These are phyloP conservation scores for Penicillium samsonianum DNA, from an alignment of 495 filamentous ascomycete species.

Conservation along the genomic window DNA sequence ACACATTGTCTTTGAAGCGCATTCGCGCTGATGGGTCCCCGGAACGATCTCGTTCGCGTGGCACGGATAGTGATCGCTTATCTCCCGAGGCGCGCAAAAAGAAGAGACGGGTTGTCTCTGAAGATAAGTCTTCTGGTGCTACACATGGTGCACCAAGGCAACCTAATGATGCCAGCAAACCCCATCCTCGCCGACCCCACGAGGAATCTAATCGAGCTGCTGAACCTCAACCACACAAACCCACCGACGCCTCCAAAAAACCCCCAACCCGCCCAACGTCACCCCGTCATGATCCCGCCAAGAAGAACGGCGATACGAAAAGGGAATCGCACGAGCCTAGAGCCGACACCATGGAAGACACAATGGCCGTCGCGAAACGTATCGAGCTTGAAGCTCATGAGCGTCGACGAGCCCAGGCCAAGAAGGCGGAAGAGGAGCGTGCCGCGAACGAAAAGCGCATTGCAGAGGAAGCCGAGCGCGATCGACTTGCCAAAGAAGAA, in stretches of 20 bases:
- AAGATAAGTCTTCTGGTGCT: slow-evolving; percentile 40
- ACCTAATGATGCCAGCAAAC: slow-evolving; percentile 27
- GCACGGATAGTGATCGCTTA: slow-evolving; percentile 44
- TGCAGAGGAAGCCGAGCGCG: slow-evolving; percentile 50
- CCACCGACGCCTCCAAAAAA: slow-evolving; percentile 23
- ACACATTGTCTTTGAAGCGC: slow-evolving; percentile 53
- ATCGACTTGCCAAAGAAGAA: slow-evolving; percentile 43
- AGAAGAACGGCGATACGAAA: slow-evolving; percentile 30
- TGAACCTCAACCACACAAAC: slow-evolving; percentile 18
- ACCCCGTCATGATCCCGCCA: slow-evolving; percentile 26
- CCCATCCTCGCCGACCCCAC: slow-evolving; percentile 29
- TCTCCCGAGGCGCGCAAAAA: slow-evolving; percentile 43
- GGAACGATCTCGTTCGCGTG: slow-evolving; percentile 56
- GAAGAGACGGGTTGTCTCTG: slow-evolving; percentile 52
- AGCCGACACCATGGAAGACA: slow-evolving; percentile 31
- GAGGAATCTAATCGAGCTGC: slow-evolving; percentile 19
- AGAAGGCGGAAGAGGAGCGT: slow-evolving; percentile 22
- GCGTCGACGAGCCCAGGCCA: slow-evolving; percentile 37
- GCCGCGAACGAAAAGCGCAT: slow-evolving; percentile 31
- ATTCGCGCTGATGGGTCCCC: slow-evolving; percentile 68
- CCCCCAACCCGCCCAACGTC: slow-evolving; percentile 13
- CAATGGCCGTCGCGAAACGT: slow-evolving; percentile 31
- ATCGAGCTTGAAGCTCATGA: slow-evolving; percentile 44
- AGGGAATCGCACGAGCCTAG: slow-evolving; percentile 33
- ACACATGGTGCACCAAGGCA: slow-evolving; percentile 39